Base-by-base conservation (phyloP, 2,329 filamentous ascomycete species). In the Paradendryphiella salina region DNA sequence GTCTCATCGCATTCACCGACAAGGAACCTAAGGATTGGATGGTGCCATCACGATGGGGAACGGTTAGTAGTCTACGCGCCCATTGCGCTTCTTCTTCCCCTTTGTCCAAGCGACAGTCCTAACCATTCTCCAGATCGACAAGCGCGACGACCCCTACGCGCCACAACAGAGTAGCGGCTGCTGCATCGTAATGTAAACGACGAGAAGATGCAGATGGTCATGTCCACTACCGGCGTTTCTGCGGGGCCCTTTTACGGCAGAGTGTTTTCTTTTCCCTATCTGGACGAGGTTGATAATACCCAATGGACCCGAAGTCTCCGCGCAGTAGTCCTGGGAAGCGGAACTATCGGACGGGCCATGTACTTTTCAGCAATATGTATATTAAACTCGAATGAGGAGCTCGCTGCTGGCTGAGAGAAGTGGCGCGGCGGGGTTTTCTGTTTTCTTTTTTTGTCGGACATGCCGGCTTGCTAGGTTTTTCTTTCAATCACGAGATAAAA, bases 1-100 rank as follows among this genome's bases (percentile, higher is more conserved):
- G 94, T 76, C 89, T 97, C 75, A 97, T 97, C 75, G 89, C 90
- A 65, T 97, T 97, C 80, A 97, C 93, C 78, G 96, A 96, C 77
- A 92, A 90, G 64, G 78, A 80, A 76, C 96, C 94, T 66, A 89
- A 93, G 76, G 94, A 99, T 75, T 97, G 96, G 80, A 97, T 99
- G 94, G 92, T 97, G 50, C 92, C 92, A 43, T 96, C 91, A 46
- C 89, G 95, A 75, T 99, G 94, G 94, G 93, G 93, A 64, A 84
- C 87, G 55, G 84, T 86, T 79, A 63, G 79, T 72, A 32, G 10
- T 14, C 23, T 23, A n/a, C 47, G 21, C 43, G 3, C 14, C 13
- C 8, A 31, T 5, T 29, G 37, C 15, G 15, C 28, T 10, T 21
- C 13, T 3, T 13, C 13, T 35, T 36, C 44, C 37, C 34, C 41